Evolutionary conservation across 768 basidiomycete species (phyloP), one percentile per base, ranked within the genome.

Genomic region (Tricholomella constricta): DNA sequence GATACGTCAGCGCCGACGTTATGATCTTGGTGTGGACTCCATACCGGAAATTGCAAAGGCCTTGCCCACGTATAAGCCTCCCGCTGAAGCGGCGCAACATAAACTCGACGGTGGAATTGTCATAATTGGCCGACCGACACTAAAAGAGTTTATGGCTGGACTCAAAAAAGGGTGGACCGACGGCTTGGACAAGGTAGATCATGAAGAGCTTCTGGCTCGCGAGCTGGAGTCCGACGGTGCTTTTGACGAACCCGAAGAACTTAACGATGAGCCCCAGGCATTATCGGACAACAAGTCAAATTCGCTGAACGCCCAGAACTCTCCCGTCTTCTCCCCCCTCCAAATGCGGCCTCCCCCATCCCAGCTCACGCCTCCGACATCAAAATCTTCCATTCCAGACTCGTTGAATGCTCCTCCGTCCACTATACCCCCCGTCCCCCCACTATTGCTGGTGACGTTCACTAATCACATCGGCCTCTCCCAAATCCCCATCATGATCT

Each of bases 101-200:
- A 84, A 87, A 55, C 74, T 91, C 8, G 82, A 85, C n/a, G 94
- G 94, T 11, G 96, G 95, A 2, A 78, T 85, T 35, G 78, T 97
- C 51, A 74, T 99, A 51, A 69, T 99, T 26, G 97, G 97, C 3
- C 83, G 97, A 45, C 84, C 90, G 31, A 89, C 92, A 0, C 80
- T 96, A 71, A 99, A 98, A 73, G 97, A 99, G 72, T 98, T 91
- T 68, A 83, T 98, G 83, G 79, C 85, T 49, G 97, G 96, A 2
- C 65, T 98, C 36, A 83, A 80, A 64, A 78, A 81, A 48, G 97
- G 97, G 2, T 99, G 91, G 90, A 83, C 86, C 17, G 85, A 85
- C 25, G 76, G 83, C 1, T 68, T 92, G 27, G 79, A 86, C 42
- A 79, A 81, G 45, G 72, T 87, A 48, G 89, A 91, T 64, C 71